Base-by-base conservation (phyloP, 2,329 filamentous ascomycete species). In the Botrytis byssoidea region DNA sequence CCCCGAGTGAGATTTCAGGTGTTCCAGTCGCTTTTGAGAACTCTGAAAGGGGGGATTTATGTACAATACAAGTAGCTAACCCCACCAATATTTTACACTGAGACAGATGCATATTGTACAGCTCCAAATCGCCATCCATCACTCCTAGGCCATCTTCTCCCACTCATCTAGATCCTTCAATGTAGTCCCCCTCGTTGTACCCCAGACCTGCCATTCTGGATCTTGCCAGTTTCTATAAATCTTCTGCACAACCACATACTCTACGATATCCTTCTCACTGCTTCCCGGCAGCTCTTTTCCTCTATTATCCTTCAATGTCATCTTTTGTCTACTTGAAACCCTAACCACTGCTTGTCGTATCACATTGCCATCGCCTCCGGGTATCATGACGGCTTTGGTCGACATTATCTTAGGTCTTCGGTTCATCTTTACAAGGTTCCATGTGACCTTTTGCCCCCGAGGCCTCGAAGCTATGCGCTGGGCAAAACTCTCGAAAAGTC, bases 171-270 rank as follows among this genome's bases (percentile, higher is more conserved):
- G 12, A 70, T 77, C 75, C 74, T 79, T 77, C 65, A 86, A 79
- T 1, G 85, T 86, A 20, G 87, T 89, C 77, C 88, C 85, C 60
- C 86, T 81, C 44, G 88, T 83, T 32, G 88, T 91, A 22, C 91
- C 91, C 87, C 90, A 91, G 69, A 93, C 81, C 79, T 84, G 85
- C 91, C 91, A 93, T 3, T 85, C 83, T 42, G 81, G 82, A 73
- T 85, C 81, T 79, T 83, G 80, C 48, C 84, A 85, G 3, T 78
- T 75, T 64, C 70, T 76, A 83, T 87, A 32, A 86, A 79, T 81
- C 65, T 82, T 83, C 79, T 89, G 88, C 64, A 93, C 76, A 57
- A 92, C 90, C 7, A 93, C 76, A 78, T 93, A 89, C 83, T 94
- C 92, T 2, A 85, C 81, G 77, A 90, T 85, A 68, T 88, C 83